phyloP scores from a whole-genome alignment of 768 basidiomycete species.

The Termitomyces eurrhizus region DNA sequence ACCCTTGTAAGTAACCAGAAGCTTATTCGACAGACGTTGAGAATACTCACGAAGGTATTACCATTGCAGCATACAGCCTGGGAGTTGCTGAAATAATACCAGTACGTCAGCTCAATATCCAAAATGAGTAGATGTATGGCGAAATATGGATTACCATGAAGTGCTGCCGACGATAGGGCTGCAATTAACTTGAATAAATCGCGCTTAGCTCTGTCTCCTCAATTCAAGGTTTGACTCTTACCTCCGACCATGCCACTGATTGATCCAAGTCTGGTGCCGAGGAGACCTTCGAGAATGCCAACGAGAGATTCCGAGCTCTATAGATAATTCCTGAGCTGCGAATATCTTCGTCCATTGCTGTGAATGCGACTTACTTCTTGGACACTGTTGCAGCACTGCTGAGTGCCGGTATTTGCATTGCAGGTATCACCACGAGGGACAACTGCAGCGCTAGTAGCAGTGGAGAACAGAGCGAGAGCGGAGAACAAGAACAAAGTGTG shows the following conservation, averaged over 20 bases:
- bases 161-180: slow-evolving; percentile 10
- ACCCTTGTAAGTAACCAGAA: neutral
- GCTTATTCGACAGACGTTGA: too few relatives aligned
- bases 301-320: slow-evolving; percentile 3
- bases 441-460: slow-evolving; percentile 1
- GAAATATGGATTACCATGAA: slow-evolving; percentile 2
- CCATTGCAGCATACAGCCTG: slow-evolving; percentile 19
- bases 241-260: slow-evolving; percentile 10
- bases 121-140: neutral
- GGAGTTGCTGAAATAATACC: slow-evolving; percentile 4
- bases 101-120: neutral
- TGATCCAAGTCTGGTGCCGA: slow-evolving; percentile 5
- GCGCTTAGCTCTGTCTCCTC: neutral
- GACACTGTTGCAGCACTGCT: slow-evolving; percentile 7
- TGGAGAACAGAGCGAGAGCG: slow-evolving; percentile 11
- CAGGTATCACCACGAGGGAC: slow-evolving; percentile 5
- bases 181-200: slow-evolving; percentile 11
- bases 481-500: slow-evolving; percentile 10
- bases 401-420: slow-evolving; percentile 8
- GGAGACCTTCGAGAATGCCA: slow-evolving; percentile 8
- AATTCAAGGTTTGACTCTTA: neutral
- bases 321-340: neutral
- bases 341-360: neutral
- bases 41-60: slow-evolving; percentile 17
- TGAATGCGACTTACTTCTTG: neutral